These are phyloP conservation scores for Russula griseocarnosa DNA, from an alignment of 768 basidiomycete genomes.

Conservation along the genomic window DNA sequence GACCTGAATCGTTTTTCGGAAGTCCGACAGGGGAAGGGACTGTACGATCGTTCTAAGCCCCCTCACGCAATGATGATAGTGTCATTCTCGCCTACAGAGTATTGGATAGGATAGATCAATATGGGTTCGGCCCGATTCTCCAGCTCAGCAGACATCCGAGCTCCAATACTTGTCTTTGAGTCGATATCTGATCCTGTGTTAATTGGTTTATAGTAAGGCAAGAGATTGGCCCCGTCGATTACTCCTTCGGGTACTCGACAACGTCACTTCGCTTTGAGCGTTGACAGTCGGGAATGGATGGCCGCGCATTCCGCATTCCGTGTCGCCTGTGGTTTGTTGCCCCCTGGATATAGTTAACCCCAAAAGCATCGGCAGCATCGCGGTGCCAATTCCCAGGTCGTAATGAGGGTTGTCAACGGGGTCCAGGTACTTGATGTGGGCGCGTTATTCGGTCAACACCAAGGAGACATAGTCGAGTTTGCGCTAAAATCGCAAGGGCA, in stretches of 20 bases:
- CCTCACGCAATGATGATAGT: not conserved
- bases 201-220: not conserved
- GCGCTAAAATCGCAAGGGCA: not conserved
- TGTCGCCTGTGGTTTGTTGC: not conserved
- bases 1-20: not conserved
- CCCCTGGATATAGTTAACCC: not conserved
- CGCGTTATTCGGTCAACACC: not conserved
- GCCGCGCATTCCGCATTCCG: not conserved
- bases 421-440: not conserved
- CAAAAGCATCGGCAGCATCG: not conserved
- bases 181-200: not conserved
- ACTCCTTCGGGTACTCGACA: not conserved
- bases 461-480: not conserved
- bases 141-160: not conserved
- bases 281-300: not conserved
- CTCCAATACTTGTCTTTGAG: not conserved
- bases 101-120: not conserved
- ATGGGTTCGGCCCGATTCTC: not conserved
- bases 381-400: not conserved
- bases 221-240: not conserved
- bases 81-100: not conserved
- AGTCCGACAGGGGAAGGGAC: not conserved
- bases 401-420: not conserved
- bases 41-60: not conserved
- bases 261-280: not conserved